phyloP scores from a whole-genome alignment of 805 yeast genomes.

The Cyberlindnera americana region DNA sequence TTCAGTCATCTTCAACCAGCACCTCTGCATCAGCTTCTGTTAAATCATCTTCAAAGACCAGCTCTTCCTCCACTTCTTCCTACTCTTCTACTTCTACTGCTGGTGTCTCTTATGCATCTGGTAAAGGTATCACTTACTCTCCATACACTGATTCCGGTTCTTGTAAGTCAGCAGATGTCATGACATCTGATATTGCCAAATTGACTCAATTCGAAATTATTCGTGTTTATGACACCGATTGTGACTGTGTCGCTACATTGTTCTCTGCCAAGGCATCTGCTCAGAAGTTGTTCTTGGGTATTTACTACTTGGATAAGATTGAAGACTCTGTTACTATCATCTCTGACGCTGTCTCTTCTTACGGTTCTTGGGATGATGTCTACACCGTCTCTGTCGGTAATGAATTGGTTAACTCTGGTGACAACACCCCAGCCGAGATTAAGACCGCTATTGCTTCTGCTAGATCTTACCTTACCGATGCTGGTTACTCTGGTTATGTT shows the following conservation, averaged over 20 bases:
- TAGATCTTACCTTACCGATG: slow-evolving; percentile 40
- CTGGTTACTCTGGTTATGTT: slow-evolving; percentile 51
- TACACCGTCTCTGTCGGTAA: slow-evolving; percentile 62
- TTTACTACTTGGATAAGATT: slow-evolving; percentile 47
- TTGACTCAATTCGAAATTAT: slow-evolving; percentile 47
- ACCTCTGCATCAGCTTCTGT: slow-evolving; percentile 12
- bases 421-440: slow-evolving; percentile 44
- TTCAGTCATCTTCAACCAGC: not conserved
- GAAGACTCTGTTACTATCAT: slow-evolving; percentile 41
- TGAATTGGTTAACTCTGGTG: slow-evolving; percentile 56
- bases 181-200: slow-evolving; percentile 43
- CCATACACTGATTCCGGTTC: slow-evolving; percentile 53
- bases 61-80: slow-evolving; percentile 14
- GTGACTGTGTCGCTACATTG: slow-evolving; percentile 51
- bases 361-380: slow-evolving; percentile 54
- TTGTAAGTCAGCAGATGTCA: slow-evolving; percentile 49
- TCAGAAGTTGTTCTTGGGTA: slow-evolving; percentile 57
- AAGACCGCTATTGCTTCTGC: slow-evolving; percentile 45
- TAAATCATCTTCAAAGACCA: not conserved
- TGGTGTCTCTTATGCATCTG: slow-evolving; percentile 26
- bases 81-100: slow-evolving; percentile 16
- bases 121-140: slow-evolving; percentile 62
- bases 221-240: slow-evolving; percentile 62
- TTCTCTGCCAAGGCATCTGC: slow-evolving; percentile 42
- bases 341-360: slow-evolving; percentile 40